These are phyloP conservation scores for Polyporus arcularius DNA, from an alignment of 768 basidiomycete genomes.

Conservation along the genomic window DNA sequence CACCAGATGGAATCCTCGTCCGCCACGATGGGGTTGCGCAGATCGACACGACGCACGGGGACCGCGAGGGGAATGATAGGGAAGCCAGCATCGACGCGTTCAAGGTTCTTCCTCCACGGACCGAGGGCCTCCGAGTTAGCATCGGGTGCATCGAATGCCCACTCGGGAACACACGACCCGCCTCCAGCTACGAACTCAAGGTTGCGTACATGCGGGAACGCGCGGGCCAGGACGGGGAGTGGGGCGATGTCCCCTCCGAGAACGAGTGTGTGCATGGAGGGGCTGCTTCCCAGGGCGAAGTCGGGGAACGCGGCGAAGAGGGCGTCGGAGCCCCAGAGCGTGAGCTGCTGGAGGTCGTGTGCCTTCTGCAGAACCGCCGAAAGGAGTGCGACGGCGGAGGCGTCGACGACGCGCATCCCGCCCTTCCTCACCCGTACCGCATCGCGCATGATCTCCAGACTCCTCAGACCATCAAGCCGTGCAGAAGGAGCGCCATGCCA, in stretches of 20 bases:
- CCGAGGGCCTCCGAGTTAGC: not conserved
- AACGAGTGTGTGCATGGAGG: conserved; percentile 15
- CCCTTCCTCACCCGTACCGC: conserved; percentile 16
- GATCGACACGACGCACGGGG: conserved; percentile 10
- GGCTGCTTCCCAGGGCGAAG: conserved; percentile 12
- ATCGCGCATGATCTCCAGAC: conserved; percentile 19
- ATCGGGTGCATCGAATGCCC: conserved; percentile 8
- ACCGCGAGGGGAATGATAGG: conserved; percentile 15
- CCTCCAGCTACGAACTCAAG: conserved; percentile 17
- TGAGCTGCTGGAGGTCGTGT: conserved; percentile 16
- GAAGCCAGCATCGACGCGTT: conserved; percentile 18
- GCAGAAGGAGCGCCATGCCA: conserved; percentile 15
- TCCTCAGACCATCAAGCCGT: conserved; percentile 13
- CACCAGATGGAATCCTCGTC: conserved; percentile 5
- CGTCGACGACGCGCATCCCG: conserved; percentile 14
- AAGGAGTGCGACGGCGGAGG: conserved; percentile 8
- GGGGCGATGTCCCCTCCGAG: conserved; percentile 21
- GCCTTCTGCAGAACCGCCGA: conserved; percentile 15
- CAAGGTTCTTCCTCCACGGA: conserved; percentile 10
- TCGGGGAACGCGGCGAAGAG: conserved; percentile 19
- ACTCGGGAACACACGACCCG: conserved; percentile 18
- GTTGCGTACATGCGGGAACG: conserved; percentile 17
- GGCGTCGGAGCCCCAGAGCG: conserved; percentile 20
- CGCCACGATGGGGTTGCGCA: conserved; percentile 17
- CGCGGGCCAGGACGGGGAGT: conserved; percentile 14